phyloP scores from a whole-genome alignment of 2,329 filamentous ascomycete genomes.

The Emydomyces testavorans region DNA sequence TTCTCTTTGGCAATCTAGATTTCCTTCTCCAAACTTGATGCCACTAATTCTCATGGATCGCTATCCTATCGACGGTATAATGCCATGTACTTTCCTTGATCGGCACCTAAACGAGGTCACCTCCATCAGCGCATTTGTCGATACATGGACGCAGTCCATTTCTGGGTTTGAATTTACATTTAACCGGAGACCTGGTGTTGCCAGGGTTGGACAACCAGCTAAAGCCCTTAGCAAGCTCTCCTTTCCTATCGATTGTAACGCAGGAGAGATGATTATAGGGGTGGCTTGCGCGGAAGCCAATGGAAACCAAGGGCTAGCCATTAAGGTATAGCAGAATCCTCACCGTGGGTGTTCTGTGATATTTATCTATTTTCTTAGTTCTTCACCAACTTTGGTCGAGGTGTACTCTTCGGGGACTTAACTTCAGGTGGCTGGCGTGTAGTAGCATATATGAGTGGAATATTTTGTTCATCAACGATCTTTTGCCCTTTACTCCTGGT shows the following conservation, averaged over 20 bases:
- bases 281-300: neutral
- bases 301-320: neutral
- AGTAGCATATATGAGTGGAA: neutral
- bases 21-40: neutral
- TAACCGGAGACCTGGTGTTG: neutral
- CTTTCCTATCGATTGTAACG: neutral
- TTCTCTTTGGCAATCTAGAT: neutral
- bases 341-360: neutral
- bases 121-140: conserved; percentile 2
- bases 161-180: neutral
- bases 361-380: neutral
- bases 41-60: neutral
- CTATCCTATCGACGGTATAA: neutral
- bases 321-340: neutral
- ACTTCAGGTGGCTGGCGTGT: neutral
- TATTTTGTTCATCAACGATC: conserved; percentile 1
- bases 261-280: neutral
- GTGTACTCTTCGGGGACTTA: neutral
- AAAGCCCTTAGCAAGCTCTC: neutral
- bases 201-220: neutral
- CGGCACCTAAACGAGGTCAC: neutral
- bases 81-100: neutral
- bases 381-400: conserved; percentile 4
- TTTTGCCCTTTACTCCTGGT: neutral
- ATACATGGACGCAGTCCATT: neutral